Evolutionary conservation across 208 protist genomes (phyloP), one percentile per base, ranked within the genome.

Genomic region (Porcisia deanei): DNA sequence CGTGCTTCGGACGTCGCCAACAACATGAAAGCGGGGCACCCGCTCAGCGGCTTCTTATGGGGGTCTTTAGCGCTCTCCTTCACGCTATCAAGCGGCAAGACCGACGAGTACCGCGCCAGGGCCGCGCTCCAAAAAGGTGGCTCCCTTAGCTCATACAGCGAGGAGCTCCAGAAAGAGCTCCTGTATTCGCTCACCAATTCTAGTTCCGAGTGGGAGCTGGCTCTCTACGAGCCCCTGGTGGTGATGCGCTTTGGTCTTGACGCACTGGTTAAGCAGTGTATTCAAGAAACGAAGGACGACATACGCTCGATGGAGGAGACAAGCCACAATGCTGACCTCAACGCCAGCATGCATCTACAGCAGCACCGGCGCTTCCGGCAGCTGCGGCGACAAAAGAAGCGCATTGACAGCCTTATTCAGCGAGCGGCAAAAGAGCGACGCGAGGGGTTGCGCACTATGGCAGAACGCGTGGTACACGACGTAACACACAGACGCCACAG

Each of bases 21-120:
- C 43, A 30, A 18, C 37, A 78, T 79, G 70, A 77, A 71, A 77
- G 69, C 30, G 55, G 80, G 76, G 76, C 82, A 84, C 63, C 88
- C 93, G 2, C 84, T 93, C 2, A 82, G 90, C 54, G 93, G 93
- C 30, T 97, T 91, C 75, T 83, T 95, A 25, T 97, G 93, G 93
- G 93, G 93, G 30, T 94, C 91, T 18, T 80, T 87, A 47, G 85
- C 94, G 39, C 76, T 93, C 16, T 96, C 91, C 43, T 81, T 94
- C 57, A 91, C 85, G 16, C 80, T 97, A 12, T 92, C 86, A 2
- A 91, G 82, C 60, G 91, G 87, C 39, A 85, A 84, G 58, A 88
- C 78, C 12, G 86, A 88, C 67, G 69, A 85, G 58, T 92, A 88
- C 70, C 76, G 82, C 39, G 73, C 81, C n/a, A 73, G 75, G 39